Percentiles rank a stretch among this genome's conserved stretches.
Evolutionary conservation across 1,139 yeast genomes (phyloP).

Genomic region (Yamadazyma oceani): DNA sequence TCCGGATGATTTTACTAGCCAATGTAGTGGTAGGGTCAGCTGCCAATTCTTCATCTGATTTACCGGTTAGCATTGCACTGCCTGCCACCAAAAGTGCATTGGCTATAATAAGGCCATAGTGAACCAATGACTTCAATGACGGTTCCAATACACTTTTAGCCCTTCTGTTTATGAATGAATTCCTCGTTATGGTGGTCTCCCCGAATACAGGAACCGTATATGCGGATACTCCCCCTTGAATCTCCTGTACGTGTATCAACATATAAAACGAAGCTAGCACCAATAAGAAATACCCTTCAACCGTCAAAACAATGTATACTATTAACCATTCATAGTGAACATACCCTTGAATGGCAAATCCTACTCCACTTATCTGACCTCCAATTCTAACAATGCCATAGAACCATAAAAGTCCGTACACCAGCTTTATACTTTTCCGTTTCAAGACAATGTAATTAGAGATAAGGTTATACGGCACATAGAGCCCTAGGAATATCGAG

Average conservation of each 20-base stretch:
- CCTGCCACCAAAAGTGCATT: conserved; percentile 35
- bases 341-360: conserved; percentile 30
- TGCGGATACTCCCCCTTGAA: no score
- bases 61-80: conserved; percentile 32
- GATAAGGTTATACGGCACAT: no score
- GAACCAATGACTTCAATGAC: no score
- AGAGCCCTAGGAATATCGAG: no score
- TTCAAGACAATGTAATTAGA: no score
- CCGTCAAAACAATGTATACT: conserved; percentile 38
- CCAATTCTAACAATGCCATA: conserved; percentile 33
- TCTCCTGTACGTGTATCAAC: conserved; percentile 26
- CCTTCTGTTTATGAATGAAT: no score
- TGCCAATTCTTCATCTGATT: conserved; percentile 15
- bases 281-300: conserved; percentile 40
- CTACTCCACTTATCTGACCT: conserved; percentile 38
- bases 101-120: conserved; percentile 31
- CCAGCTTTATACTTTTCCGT: no score
- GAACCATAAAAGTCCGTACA: no score
- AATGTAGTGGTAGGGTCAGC: conserved; percentile 12
- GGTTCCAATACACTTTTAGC: no score
- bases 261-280: conserved; percentile 29
- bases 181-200: no score
- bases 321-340: conserved; percentile 33
- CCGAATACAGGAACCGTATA: no score
- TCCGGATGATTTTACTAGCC: conserved; percentile 29